Percentiles rank a stretch among this genome's conserved stretches.
These are phyloP conservation scores for Psophocarpus tetragonolobus DNA, from an alignment of 306 rosid genomes.

Conservation along the genomic window DNA sequence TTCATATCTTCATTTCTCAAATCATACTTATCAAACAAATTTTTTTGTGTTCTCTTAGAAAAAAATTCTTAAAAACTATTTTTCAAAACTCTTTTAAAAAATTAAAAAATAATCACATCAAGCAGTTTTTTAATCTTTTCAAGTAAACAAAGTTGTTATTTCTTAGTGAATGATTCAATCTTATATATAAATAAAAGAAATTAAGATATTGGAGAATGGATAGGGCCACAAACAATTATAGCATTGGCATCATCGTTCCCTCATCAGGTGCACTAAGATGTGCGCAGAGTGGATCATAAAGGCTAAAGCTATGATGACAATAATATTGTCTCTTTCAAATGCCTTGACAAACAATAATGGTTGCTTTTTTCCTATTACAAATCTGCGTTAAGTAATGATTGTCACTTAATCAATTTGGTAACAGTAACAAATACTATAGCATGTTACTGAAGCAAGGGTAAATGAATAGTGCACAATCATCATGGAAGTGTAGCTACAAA, in stretches of 20 bases:
- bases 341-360: not conserved
- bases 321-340: slow-evolving; percentile 27
- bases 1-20: no score
- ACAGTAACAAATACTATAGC: not conserved
- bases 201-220: not conserved
- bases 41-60: no score
- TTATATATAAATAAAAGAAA: no score
- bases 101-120: no score
- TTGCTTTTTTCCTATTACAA: slow-evolving; percentile 9
- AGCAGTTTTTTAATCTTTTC: no score
- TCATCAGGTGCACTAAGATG: slow-evolving; percentile 24
- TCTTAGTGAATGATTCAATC: no score
- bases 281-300: slow-evolving; percentile 30
- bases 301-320: not conserved
- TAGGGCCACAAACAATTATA: slow-evolving; percentile 23
- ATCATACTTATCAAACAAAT: no score
- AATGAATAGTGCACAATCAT: not conserved
- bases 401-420: not conserved
- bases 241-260: not conserved
- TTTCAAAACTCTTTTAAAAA: no score
- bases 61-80: no score
- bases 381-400: not conserved
- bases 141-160: no score
- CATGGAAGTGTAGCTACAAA: slow-evolving; percentile 2
- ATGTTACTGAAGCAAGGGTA: slow-evolving; percentile 14